Evolutionary conservation across 495 filamentous ascomycete genomes (phyloP).

Genomic region (Penicillium salamii): DNA sequence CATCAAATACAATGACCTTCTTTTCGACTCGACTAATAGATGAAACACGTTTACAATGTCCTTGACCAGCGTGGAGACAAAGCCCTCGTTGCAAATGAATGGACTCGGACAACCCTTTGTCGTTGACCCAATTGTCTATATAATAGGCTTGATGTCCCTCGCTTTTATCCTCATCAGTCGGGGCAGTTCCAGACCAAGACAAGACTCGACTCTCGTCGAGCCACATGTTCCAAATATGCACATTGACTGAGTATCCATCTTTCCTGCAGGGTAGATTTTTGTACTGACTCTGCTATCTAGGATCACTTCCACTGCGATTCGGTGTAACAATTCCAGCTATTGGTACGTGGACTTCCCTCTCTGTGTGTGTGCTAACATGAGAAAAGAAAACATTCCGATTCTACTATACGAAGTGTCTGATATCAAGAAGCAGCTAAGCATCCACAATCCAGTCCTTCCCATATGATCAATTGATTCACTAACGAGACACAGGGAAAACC

Average conservation of each 20-base stretch:
- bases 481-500: no score
- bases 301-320: background rate
- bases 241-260: background rate
- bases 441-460: no score
- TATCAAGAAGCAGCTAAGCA: no score
- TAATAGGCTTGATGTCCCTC: background rate
- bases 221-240: no score
- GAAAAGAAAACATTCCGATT: no score
- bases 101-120: background rate
- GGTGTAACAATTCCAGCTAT: background rate
- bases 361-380: background rate
- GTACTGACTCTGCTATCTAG: background rate
- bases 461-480: no score
- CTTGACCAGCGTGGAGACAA: slow-evolving; percentile 1
- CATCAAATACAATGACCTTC: background rate
- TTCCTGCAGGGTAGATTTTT: background rate
- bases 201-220: background rate
- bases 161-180: background rate
- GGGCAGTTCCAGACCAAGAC: background rate
- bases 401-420: no score
- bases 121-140: slow-evolving; percentile 3
- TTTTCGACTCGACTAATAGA: background rate
- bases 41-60: background rate
- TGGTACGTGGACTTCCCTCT: background rate
- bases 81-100: background rate